Evolutionary conservation across 2,329 filamentous ascomycete genomes (phyloP).

Genomic region (Lasiodiplodia sp.): DNA sequence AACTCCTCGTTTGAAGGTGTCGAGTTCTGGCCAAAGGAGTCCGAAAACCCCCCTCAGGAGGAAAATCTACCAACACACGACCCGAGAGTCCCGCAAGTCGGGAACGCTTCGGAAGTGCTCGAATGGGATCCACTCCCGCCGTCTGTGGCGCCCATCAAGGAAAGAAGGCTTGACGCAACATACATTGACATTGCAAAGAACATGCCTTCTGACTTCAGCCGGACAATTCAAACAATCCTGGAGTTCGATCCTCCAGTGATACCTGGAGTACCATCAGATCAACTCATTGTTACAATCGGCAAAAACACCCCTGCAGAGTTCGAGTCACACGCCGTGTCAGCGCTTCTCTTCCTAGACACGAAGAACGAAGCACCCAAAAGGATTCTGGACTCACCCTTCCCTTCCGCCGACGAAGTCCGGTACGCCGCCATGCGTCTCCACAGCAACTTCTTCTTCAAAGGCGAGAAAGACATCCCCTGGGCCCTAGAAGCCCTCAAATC

Average conservation of each 20-base stretch:
- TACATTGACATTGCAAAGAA: conserved; percentile 38
- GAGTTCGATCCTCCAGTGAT: not conserved
- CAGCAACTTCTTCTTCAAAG: not conserved
- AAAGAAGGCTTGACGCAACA: conserved; percentile 33
- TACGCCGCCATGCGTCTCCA: not conserved
- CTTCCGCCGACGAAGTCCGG: not conserved
- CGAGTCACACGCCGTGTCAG: conserved; percentile 45
- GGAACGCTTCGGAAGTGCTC: conserved; percentile 32
- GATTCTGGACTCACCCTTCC: conserved; percentile 36
- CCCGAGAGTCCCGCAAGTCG: conserved; percentile 33
- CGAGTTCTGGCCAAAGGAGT: conserved; percentile 1
- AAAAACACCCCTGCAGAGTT: conserved; percentile 20
- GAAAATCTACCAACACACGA: not conserved
- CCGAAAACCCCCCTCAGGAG: not conserved
- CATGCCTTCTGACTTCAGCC: not conserved
- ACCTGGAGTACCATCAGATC: not conserved
- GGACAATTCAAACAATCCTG: not conserved
- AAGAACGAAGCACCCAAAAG: conserved; percentile 33
- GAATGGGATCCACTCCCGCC: conserved; percentile 41
- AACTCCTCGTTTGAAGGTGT: not conserved
- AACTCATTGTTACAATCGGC: not conserved
- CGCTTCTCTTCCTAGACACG: conserved; percentile 43
- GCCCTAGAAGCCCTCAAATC: not conserved
- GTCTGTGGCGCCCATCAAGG: conserved; percentile 26
- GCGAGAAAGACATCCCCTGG: not conserved